These are phyloP conservation scores for Umbelopsis ramanniana DNA, from an alignment of 192 early-diverging fungal species.

Conservation along the genomic window DNA sequence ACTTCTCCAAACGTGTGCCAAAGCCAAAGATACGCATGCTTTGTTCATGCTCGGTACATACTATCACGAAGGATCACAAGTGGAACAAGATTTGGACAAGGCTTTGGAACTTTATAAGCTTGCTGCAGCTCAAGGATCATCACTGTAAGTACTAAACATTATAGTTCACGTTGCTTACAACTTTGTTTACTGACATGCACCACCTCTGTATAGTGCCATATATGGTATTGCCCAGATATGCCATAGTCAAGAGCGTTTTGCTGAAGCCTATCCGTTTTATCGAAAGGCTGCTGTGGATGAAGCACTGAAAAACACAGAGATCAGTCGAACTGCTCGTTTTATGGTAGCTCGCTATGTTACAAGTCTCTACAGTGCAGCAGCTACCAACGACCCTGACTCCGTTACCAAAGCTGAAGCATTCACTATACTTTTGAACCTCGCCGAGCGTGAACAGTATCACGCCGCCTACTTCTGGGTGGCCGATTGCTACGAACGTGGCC, in stretches of 20 bases:
- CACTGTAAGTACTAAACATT: conserved; percentile 19
- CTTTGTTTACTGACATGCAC: conserved; percentile 20
- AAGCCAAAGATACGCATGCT: conserved; percentile 39
- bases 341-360: conserved; percentile 39
- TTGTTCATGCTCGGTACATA: conserved; percentile 39
- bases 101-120: conserved; percentile 34
- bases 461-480: conserved; percentile 39
- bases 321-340: conserved; percentile 28
- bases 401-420: conserved; percentile 29
- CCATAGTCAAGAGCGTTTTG: conserved; percentile 32
- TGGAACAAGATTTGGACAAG: conserved; percentile 35
- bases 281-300: conserved; percentile 24
- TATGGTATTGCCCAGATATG: conserved; percentile 39
- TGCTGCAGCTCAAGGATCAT: conserved; percentile 31
- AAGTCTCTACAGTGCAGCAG: conserved; percentile 9
- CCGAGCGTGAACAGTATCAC: conserved; percentile 24
- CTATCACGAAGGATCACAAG: conserved; percentile 46
- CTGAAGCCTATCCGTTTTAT: conserved; percentile 35
- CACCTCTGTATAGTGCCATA: conserved; percentile 23
- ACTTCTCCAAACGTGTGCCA: conserved; percentile 44
- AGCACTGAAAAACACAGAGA: conserved; percentile 15
- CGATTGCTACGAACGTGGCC: conserved; percentile 38
- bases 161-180: neutral
- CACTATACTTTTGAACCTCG: conserved; percentile 27
- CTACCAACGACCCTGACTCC: neutral